Conservation (phyloP, 1,139 yeast genomes). For the Suhomyces ambrosiae region DNA sequence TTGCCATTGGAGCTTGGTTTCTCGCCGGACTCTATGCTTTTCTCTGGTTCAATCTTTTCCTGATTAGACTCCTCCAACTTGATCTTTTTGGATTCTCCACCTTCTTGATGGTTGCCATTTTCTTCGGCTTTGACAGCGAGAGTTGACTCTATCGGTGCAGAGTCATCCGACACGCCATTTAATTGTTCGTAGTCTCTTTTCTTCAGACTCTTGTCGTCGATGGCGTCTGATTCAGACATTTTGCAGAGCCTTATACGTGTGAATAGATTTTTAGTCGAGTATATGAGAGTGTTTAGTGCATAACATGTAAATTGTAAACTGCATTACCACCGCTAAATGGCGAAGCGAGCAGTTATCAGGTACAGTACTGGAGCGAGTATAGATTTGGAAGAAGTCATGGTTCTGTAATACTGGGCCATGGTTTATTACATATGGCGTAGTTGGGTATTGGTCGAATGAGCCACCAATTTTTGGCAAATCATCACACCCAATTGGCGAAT, state of each 20-base stretch:
- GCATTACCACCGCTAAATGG: too few relatives aligned
- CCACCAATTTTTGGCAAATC: too few relatives aligned
- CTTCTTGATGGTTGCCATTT: constrained; percentile 1
- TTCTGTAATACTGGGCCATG: too few relatives aligned
- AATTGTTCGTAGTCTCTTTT: constrained; percentile 6
- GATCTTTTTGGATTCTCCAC: constrained; percentile 8
- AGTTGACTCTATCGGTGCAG: neutral
- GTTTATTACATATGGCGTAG: too few relatives aligned
- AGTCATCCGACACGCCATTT: neutral
- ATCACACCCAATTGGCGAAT: too few relatives aligned
- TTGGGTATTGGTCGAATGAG: too few relatives aligned
- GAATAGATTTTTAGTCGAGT: too few relatives aligned
- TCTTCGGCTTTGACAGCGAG: constrained; percentile 4
- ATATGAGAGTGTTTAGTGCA: too few relatives aligned
- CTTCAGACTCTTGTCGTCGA: constrained; percentile 8
- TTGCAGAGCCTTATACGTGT: constrained; percentile 1
- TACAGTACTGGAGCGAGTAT: too few relatives aligned
- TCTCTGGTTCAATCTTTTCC: neutral
- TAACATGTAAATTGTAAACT: too few relatives aligned
- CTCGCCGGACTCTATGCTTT: neutral
- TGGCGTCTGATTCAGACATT: constrained; percentile 11
- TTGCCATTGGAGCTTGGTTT: neutral
- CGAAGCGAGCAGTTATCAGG: too few relatives aligned
- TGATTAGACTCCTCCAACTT: constrained; percentile 7
- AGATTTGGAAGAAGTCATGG: too few relatives aligned